Evolutionary conservation across 352 stramenopile genomes (phyloP), one percentile per base, ranked within the genome.

Genomic region (Peronospora tabacina): DNA sequence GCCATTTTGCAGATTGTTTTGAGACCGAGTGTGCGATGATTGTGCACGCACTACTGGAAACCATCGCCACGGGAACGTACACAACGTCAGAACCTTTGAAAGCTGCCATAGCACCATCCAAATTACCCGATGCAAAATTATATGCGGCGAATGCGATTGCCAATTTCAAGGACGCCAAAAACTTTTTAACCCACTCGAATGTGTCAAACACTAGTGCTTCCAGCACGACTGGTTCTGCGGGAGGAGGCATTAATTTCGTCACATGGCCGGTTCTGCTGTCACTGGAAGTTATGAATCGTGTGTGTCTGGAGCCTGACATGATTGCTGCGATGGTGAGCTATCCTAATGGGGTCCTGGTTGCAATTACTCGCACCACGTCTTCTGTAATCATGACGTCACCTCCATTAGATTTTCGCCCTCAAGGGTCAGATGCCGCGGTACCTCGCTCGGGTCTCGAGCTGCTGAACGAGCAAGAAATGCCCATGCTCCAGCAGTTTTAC

Each of bases 361-460:
- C 64, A 3, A 77, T 94, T 16, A 72, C 72, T 0, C 69, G 70
- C 9, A 89, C 79, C 0, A 69, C 85, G 3, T 75, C 80, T 16
- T 88, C 78, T 0, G 81, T 94, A 16, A 83, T 91, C 32, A 81
- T 85, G 16, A 89, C 80, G 1, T 94, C 80, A 5, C 76, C 82
- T 3, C 74, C 79, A 1, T 66, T 54, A 3, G 82, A 91, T 61
- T 94, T 91, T 45, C 69, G 59, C 15, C 63, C 75, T 0, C 57
- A 72, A 49, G 61, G 66, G 0, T 51, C 42, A 2, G 75, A 87
- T 3, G 43, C 63, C 12, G 47, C 71, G 8, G 50, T 64, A 5
- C 57, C 70, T 17, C 78, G 82, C 2, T 90, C 74, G 0, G 80
- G 78, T 15, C 70, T 94, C 6, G 82, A 94, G 35, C 55, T 89